Evolutionary conservation across 2,329 filamentous ascomycete genomes (phyloP).

Genomic region (Sclerotinia subarctica): DNA sequence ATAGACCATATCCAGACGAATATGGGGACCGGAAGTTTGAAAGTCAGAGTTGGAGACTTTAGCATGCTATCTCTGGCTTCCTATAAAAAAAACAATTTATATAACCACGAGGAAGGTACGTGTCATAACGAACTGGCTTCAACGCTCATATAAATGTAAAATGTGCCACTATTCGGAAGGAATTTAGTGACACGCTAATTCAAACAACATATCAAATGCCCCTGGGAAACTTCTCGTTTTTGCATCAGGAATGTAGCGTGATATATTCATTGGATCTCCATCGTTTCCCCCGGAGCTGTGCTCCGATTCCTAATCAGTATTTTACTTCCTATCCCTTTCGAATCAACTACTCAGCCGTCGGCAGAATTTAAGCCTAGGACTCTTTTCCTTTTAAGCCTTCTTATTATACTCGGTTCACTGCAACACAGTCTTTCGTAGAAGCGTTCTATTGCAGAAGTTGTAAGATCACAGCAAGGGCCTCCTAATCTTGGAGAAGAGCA

Average conservation of each 20-base stretch:
- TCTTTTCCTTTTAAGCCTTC: neutral
- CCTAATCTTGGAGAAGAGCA: neutral
- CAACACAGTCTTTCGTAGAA: slow-evolving; percentile 2
- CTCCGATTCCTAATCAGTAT: slow-evolving; percentile 6
- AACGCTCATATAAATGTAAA: neutral
- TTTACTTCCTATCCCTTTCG: slow-evolving; percentile 5
- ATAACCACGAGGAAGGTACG: slow-evolving; percentile 1
- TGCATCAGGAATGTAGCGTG: neutral
- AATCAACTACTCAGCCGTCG: neutral
- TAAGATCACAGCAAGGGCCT: slow-evolving; percentile 13
- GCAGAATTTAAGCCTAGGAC: neutral
- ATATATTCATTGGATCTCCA: slow-evolving; percentile 6
- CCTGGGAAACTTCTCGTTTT: neutral
- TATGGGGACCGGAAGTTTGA: too few species aligned
- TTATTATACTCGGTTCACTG: slow-evolving; percentile 7
- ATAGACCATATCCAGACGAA: too few species aligned
- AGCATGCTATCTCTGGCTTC: too few species aligned
- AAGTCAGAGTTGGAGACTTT: too few species aligned
- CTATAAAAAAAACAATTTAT: too few species aligned
- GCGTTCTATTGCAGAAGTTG: neutral
- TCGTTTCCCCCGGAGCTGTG: slow-evolving; percentile 10
- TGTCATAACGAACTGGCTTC: slow-evolving; percentile 4
- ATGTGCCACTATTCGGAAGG: neutral
- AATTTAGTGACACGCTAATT: slow-evolving; percentile 3
- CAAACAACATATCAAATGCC: neutral